A percentile compares a stretch with the other conserved stretches of the same genome.
Evolutionary conservation across 192 early-diverging fungal genomes (phyloP).

Genomic region (Chytriomyces confervae): DNA sequence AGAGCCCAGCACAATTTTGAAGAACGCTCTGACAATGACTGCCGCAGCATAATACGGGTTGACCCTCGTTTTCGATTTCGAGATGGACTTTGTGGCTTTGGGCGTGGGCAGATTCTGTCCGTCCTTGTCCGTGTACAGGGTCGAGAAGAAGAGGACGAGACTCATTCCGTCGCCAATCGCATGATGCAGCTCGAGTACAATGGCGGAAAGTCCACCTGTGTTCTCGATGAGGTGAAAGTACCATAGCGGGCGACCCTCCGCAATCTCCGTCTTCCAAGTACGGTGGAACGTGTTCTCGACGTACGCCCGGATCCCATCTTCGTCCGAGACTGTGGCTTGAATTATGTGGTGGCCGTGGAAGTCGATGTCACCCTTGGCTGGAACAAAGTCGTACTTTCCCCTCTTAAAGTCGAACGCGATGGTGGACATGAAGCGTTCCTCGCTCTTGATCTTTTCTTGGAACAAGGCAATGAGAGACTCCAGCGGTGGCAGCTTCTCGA

Average conservation of each 20-base stretch:
- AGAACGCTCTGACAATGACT: background rate
- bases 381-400: background rate
- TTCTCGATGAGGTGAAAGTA: background rate
- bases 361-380: background rate
- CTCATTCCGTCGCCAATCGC: slow-evolving; percentile 24
- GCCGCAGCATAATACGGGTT: background rate
- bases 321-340: background rate
- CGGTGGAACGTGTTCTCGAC: background rate
- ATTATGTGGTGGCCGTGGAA: background rate
- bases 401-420: background rate
- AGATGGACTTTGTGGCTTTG: background rate
- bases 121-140: background rate
- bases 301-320: background rate
- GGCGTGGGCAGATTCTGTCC: background rate
- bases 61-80: background rate
- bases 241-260: slow-evolving; percentile 5
- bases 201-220: background rate
- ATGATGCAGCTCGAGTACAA: slow-evolving; percentile 19
- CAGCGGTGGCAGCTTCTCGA: background rate
- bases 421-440: slow-evolving; percentile 1
- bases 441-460: background rate
- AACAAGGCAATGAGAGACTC: background rate
- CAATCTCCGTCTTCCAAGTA: background rate
- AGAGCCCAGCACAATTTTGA: background rate
- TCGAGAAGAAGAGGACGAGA: slow-evolving; percentile 3